A percentile compares a stretch with the other conserved stretches of the same genome.
phyloP scores from a whole-genome alignment of 2,329 filamentous ascomycete species.

The Cladobotryum mycophilum region DNA sequence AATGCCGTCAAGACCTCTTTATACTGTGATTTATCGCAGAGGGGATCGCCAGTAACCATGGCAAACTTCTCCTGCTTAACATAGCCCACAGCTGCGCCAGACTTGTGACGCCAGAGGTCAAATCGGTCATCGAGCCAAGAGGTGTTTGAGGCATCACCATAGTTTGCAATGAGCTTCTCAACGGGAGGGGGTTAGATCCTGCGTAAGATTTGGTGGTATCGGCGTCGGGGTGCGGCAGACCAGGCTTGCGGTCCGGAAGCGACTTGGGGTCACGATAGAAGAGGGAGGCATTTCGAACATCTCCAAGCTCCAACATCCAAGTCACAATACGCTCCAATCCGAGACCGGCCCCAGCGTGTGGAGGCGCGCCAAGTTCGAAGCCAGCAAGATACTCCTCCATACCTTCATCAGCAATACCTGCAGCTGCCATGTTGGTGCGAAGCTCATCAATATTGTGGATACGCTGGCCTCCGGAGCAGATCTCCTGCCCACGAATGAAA shows the following conservation, averaged over 20 bases:
- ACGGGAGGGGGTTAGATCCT: slow-evolving; percentile 61
- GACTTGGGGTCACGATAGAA: slow-evolving; percentile 88
- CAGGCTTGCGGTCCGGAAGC: slow-evolving; percentile 59
- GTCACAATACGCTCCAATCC: slow-evolving; percentile 85
- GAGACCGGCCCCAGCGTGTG: slow-evolving; percentile 84
- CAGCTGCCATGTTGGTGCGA: slow-evolving; percentile 67
- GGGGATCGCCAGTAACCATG: slow-evolving; percentile 80
- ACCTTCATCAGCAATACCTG: slow-evolving; percentile 68
- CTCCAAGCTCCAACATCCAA: slow-evolving; percentile 77
- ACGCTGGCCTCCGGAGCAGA: slow-evolving; percentile 86
- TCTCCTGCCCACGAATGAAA: slow-evolving; percentile 88
- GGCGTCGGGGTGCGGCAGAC: slow-evolving; percentile 79
- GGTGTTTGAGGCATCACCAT: slow-evolving; percentile 89
- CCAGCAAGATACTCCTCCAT: slow-evolving; percentile 89
- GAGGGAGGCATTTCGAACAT: slow-evolving; percentile 81
- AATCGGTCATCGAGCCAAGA: slow-evolving; percentile 90
- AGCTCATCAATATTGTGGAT: slow-evolving; percentile 75
- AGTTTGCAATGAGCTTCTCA: slow-evolving; percentile 88
- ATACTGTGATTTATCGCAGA: slow-evolving; percentile 76
- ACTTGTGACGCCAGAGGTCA: slow-evolving; percentile 78
- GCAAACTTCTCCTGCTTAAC: slow-evolving; percentile 70
- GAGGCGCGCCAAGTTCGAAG: slow-evolving; percentile 82
- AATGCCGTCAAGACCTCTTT: slow-evolving; percentile 66
- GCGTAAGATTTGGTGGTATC: slow-evolving; percentile 56
- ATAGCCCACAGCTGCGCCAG: slow-evolving; percentile 80